Evolutionary conservation across 345 rosid genomes (phyloP).

Genomic region (Trapa incisa): DNA sequence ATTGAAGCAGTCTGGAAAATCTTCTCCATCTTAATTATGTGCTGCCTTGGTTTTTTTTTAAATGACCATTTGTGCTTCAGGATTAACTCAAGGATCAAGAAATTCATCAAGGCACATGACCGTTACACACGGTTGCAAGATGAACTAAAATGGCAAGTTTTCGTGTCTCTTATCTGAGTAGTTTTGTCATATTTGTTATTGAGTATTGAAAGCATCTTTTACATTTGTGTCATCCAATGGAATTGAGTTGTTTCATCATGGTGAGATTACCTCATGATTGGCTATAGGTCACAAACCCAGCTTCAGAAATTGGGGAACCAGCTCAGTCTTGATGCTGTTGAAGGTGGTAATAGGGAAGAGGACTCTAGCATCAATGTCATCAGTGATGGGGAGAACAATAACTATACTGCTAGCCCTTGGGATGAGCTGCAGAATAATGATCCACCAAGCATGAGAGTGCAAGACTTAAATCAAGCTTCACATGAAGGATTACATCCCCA

Average conservation of each 20-base stretch:
- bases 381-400: slow-evolving; percentile 50
- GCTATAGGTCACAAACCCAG: slow-evolving; percentile 59
- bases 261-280: slow-evolving; percentile 6
- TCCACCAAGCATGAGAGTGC: slow-evolving; percentile 26
- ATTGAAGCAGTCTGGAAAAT: neutral
- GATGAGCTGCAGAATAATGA: slow-evolving; percentile 26
- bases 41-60: slow-evolving; percentile 5
- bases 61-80: slow-evolving; percentile 28
- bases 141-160: slow-evolving; percentile 56
- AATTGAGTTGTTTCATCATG: too few relatives aligned
- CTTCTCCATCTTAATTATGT: neutral
- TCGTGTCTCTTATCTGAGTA: neutral
- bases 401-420: slow-evolving; percentile 19
- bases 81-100: slow-evolving; percentile 60
- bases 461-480: slow-evolving; percentile 18
- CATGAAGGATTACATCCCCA: slow-evolving; percentile 27
- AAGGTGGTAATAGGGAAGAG: slow-evolving; percentile 43
- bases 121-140: slow-evolving; percentile 46
- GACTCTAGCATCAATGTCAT: slow-evolving; percentile 45
- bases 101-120: slow-evolving; percentile 58
- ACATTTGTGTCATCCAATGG: neutral
- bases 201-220: neutral
- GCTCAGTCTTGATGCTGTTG: slow-evolving; percentile 37
- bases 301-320: slow-evolving; percentile 61
- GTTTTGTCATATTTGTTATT: neutral